These are phyloP conservation scores for Colletotrichum somersetense DNA, from an alignment of 2,329 filamentous ascomycete genomes.

Conservation along the genomic window DNA sequence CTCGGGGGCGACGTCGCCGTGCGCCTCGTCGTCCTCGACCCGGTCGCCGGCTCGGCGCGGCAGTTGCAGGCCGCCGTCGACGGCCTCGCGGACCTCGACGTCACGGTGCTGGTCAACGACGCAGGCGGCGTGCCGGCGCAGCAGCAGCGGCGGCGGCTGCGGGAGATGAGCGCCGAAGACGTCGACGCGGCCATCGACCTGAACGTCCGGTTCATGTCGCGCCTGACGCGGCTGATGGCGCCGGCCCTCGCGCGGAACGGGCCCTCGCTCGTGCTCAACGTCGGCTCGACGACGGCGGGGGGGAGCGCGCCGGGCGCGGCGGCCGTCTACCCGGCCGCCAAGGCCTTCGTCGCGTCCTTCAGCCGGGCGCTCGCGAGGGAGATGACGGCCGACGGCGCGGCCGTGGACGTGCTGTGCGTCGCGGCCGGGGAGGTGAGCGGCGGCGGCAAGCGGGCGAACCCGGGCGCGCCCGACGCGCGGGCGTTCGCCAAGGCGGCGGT, in stretches of 20 bases:
- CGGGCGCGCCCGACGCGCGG: constrained; percentile 26
- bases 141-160: constrained; percentile 44
- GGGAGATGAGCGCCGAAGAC: constrained; percentile 47
- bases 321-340: constrained; percentile 49
- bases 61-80: constrained; percentile 46
- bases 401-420: constrained; percentile 49
- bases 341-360: constrained; percentile 50
- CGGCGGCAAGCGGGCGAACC: constrained; percentile 20
- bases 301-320: constrained; percentile 47
- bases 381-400: constrained; percentile 43
- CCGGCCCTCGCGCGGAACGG: constrained; percentile 46
- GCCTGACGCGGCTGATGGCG: constrained; percentile 46
- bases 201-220: constrained; percentile 53
- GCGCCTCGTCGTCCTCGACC: constrained; percentile 49
- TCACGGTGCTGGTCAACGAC: constrained; percentile 53
- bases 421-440: constrained; percentile 47
- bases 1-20: constrained; percentile 45
- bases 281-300: constrained; percentile 45
- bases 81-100: constrained; percentile 44
- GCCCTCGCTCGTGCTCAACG: constrained; percentile 48
- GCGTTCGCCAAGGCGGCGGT: constrained; percentile 41
- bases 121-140: constrained; percentile 48
- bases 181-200: constrained; percentile 49
- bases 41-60: constrained; percentile 46
- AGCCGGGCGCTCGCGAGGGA: constrained; percentile 48